Conservation (phyloP, 2,329 filamentous ascomycete species). For the Fusarium sororula region DNA sequence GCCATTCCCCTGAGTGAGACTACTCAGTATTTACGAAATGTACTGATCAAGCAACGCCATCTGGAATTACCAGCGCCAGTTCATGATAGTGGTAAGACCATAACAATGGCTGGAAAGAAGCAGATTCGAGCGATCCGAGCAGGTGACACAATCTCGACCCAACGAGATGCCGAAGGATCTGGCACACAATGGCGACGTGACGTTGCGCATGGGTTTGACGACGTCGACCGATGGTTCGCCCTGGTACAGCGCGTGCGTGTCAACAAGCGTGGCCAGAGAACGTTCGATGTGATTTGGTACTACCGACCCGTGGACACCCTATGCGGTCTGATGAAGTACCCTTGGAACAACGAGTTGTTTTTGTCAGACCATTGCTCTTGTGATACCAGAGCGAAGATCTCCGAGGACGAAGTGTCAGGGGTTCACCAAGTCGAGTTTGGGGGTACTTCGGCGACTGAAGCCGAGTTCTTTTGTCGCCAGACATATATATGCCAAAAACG, state of each 20-base stretch:
- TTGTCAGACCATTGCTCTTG: slow-evolving; percentile 82
- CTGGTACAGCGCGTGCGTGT: slow-evolving; percentile 68
- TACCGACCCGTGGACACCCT: slow-evolving; percentile 77
- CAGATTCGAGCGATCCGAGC: slow-evolving; percentile 48
- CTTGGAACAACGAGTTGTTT: slow-evolving; percentile 77
- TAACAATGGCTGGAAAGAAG: slow-evolving; percentile 36
- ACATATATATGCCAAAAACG: slow-evolving; percentile 70
- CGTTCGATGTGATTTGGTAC: slow-evolving; percentile 76
- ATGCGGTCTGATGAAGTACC: slow-evolving; percentile 73
- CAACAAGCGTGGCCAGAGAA: slow-evolving; percentile 46
- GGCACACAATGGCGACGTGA: slow-evolving; percentile 66
- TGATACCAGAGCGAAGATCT: slow-evolving; percentile 55
- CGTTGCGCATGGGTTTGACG: slow-evolving; percentile 51
- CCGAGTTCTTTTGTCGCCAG: slow-evolving; percentile 75
- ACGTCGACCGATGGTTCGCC: slow-evolving; percentile 72
- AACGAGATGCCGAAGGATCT: slow-evolving; percentile 55
- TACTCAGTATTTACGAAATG: slow-evolving; percentile 42
- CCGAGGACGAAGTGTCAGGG: slow-evolving; percentile 63
- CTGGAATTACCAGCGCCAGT: slow-evolving; percentile 42
- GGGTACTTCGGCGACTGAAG: slow-evolving; percentile 54
- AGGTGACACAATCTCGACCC: slow-evolving; percentile 61
- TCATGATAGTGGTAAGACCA: slow-evolving; percentile 32
- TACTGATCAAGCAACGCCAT: slow-evolving; percentile 41
- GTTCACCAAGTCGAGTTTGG: slow-evolving; percentile 69
- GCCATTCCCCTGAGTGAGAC: slow-evolving; percentile 41